Base-by-base conservation (phyloP, 257 asterid genomes). In the Solanum virginianum region DNA sequence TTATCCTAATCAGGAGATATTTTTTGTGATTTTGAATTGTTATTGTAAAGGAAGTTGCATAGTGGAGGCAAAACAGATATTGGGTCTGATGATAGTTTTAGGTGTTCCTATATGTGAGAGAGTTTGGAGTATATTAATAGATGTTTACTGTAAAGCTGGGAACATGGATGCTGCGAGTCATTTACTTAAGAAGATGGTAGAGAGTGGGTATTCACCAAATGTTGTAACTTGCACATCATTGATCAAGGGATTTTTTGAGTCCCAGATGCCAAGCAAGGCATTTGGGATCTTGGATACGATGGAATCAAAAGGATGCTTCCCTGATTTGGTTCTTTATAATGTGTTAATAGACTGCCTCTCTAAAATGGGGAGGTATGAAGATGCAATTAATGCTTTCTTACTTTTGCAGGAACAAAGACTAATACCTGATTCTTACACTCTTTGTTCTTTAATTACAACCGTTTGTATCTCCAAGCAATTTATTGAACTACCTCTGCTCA, bases 291-390 rank as follows among this genome's bases (percentile, higher is more conserved):
- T 93, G 74, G 55, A 80, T 53, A 59, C 74, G 43, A 86, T 94
- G 84, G 91, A 92, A 85, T 85, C 90, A 22, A 91, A 86, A 74
- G 97, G 94, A 32, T 92, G 91, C 86, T 87, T 88, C 55, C 95
- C 94, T 9, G 97, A 94, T 91, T 87, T 94, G 87, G 88, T 91
- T 86, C 94, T 94, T 57, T 93, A 90, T 85, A 94, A 94, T 80
- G 94, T 94, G 39, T 82, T 94, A 81, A 94, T 94, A 68, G 93
- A 94, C 85, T 86, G 94, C 83, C 90, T 92, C 84, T 89, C 97
- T 62, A 93, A 94, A 89, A 89, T 92, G 88, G 97, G 97, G 80
- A 89, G 93, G 85, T 92, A 90, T 60, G 85, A 89, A 69, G 92
- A 90, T 75, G 95, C 98, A 56, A 90, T 91, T 72, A 91, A 90